Base-by-base conservation (phyloP, 495 filamentous ascomycete genomes). In the Aspergillus diversus region DNA sequence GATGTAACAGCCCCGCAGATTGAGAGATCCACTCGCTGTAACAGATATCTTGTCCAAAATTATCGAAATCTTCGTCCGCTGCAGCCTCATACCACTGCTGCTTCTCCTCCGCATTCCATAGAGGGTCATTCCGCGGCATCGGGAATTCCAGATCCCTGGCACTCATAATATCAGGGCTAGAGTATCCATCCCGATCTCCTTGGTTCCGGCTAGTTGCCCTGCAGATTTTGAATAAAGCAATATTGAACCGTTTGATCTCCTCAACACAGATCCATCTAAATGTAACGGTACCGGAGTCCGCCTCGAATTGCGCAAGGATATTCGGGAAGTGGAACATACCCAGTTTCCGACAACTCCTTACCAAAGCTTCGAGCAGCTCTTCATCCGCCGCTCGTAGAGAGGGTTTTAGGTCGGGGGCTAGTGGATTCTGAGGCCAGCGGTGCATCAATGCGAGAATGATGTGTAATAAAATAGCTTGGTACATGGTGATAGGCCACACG, bases 381-480 rank as follows among this genome's bases (percentile, higher is more conserved):
- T 31, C 15, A 32, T 71, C 59, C 6, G 63, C 16, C 51, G 49
- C 0, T 2, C 63, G 15, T 5, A 76, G 15, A 53, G 67, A 63
- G 0, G 57, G 33, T 17, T 63, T 69, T 7, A 76, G 52, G 16
- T 71, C 66, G 21, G 72, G 49, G 3, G 59, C 35, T 1, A 71
- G 5, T 15, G 32, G 4, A n/a, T 17, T 21, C 13, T 27, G 17
- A 43, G 11, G 39, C 27, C 47, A n/a, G 47, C 60, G 59, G 7
- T 51, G 27, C 0, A 72, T 27, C 7, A 68, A 8, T 34, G 68
- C 57, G 48, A 71, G 70, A 11, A 75, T 72, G 6, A 72, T 57
- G 33, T 75, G 73, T 7, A 77, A 48, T 33, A 77, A 46, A 32
- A 75, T 71, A n/a, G 67, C 69, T 56, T 77, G 73, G 46, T 74